A percentile compares a stretch with the other conserved stretches of the same genome.
phyloP scores from a whole-genome alignment of 441 rosid genomes.

The Syzygium malaccense region DNA sequence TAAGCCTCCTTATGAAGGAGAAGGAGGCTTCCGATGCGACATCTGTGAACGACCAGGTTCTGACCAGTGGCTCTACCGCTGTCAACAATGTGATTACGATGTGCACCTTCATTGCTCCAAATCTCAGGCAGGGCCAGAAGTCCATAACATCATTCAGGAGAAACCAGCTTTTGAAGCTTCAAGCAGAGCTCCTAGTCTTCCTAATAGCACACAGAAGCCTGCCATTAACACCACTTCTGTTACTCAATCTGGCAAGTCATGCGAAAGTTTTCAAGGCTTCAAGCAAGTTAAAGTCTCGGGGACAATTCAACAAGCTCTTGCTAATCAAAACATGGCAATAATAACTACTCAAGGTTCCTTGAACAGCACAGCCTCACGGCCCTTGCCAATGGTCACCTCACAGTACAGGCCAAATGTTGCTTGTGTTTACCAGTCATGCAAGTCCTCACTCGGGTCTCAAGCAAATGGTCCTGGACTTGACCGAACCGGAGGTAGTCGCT shows the following conservation, averaged over 20 bases:
- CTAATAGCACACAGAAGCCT: neutral
- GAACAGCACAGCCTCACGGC: neutral
- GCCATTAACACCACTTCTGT: neutral
- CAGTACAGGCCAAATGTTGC: neutral
- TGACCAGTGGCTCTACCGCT: neutral
- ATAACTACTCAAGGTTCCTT: neutral
- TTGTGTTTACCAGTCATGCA: neutral
- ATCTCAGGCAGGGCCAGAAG: neutral
- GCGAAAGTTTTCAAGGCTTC: neutral
- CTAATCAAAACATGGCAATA: neutral
- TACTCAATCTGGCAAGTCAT: neutral
- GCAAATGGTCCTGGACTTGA: neutral
- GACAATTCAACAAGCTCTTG: neutral
- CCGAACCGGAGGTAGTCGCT: neutral
- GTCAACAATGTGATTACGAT: neutral
- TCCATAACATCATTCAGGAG: neutral
- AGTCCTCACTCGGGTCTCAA: neutral
- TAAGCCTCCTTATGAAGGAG: neutral
- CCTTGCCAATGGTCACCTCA: neutral
- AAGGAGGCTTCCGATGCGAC: constrained; percentile 4
- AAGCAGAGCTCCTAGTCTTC: neutral
- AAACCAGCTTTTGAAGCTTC: neutral
- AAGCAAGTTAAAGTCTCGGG: neutral
- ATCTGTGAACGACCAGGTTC: neutral
- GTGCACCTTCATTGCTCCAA: neutral